Evolutionary conservation across 2,329 filamentous ascomycete genomes (phyloP), one percentile per base, ranked within the genome.

Genomic region (Penicillium digitatum): DNA sequence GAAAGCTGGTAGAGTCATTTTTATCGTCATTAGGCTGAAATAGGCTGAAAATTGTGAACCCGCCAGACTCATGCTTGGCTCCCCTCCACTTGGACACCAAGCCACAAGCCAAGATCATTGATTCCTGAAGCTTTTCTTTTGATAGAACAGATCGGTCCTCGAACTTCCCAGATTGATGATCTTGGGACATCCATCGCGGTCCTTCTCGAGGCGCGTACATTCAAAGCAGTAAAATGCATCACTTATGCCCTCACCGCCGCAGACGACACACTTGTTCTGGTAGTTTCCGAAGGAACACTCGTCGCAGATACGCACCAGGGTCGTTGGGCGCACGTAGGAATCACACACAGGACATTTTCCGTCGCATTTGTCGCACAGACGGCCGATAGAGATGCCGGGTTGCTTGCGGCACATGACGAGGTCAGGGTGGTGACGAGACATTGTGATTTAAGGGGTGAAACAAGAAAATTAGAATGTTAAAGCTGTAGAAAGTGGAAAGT

Each of bases 361-460:
- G 79, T 99, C 94, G 81, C 94, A 99, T 79, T 99, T 99, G 80
- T 99, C 94, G 83, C 94, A 99, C 72, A 99, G 89, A 54, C 94
- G 92, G 73, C 94, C 94, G 83, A 99, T 96, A 69, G 92, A 89
- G 74, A 97, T 96, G 78, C 94, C 94, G 58, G 93, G 82, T 75
- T 96, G 93, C 80, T 99, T 99, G 80, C 93, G 92, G 84, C 94
- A 99, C 93, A 97, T 97, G 68, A 99, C 94, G 65, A 99, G 87
- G 81, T 99, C 94, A 76, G 92, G 92, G 75, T 96, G 90, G 82
- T 95, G 90, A 79, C 90, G 90, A 71, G 90, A 95, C 90, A 95
- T 95, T 71, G 34, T 81, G 70, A 58, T 24, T 48, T 27, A 18
- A 22, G 27, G 27, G 40, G 39, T 20, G 44, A 42, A 50, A 53